Evolutionary conservation across 192 early-diverging fungal species (phyloP).

Genomic region (Gonapodya prolifera): DNA sequence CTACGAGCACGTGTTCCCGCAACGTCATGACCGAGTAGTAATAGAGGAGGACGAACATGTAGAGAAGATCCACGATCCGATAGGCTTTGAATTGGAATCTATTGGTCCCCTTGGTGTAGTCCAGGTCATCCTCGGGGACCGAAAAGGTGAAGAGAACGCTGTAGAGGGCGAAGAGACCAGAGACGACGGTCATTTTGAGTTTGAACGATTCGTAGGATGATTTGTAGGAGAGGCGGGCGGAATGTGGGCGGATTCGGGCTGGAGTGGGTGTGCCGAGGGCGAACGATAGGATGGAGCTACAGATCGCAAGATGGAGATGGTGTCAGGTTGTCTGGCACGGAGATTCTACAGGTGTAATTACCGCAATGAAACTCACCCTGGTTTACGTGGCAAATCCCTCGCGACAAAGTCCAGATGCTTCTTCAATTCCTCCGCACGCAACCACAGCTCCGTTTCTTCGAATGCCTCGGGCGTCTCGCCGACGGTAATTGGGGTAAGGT

Average conservation of each 20-base stretch:
- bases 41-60: neutral
- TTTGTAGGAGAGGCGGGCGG: constrained; percentile 5
- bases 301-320: neutral
- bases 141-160: neutral
- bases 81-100: neutral
- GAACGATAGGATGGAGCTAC: neutral
- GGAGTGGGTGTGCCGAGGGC: constrained; percentile 5
- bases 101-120: neutral
- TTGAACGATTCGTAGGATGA: neutral
- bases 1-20: neutral
- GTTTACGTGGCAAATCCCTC: neutral
- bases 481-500: neutral
- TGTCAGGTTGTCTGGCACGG: too few species aligned
- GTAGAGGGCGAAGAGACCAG: neutral
- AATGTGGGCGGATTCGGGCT: neutral
- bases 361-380: neutral
- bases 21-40: constrained; percentile 3
- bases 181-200: constrained; percentile 1
- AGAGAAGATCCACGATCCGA: neutral
- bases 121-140: neutral
- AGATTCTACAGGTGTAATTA: too few species aligned
- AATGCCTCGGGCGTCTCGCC: neutral
- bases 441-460: neutral
- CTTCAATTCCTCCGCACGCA: neutral
- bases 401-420: neutral